Evolutionary conservation across 2,329 filamentous ascomycete species (phyloP).

Genomic region (Domatiomyces catenatus): DNA sequence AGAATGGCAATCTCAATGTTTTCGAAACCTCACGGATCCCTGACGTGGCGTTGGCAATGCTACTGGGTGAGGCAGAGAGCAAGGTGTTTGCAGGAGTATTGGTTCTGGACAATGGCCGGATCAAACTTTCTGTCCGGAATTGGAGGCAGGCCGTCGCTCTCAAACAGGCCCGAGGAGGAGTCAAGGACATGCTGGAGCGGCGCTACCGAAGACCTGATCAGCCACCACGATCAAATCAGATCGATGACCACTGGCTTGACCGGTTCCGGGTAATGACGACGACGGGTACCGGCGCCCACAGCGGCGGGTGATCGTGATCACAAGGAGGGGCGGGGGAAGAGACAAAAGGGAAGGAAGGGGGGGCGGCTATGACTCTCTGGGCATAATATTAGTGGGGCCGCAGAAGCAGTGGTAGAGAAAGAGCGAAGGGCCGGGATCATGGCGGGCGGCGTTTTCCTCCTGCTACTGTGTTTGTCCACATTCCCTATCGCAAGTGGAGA

Average conservation of each 20-base stretch:
- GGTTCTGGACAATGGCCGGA: conserved; percentile 70
- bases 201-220: neutral
- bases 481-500: neutral
- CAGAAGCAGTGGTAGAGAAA: neutral
- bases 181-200: neutral
- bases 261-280: neutral
- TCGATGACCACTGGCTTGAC: neutral
- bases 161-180: conserved; percentile 34
- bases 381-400: neutral
- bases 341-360: neutral
- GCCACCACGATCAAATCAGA: neutral
- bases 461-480: neutral
- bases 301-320: neutral
- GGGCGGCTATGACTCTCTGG: conserved; percentile 2
- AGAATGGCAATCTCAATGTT: conserved; percentile 64
- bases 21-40: conserved; percentile 74
- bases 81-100: conserved; percentile 83
- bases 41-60: conserved; percentile 64
- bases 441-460: neutral
- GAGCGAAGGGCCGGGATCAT: neutral
- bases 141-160: conserved; percentile 88
- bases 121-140: conserved; percentile 66
- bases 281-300: neutral
- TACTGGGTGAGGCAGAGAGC: conserved; percentile 79
- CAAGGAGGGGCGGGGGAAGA: neutral